phyloP scores from a whole-genome alignment of 208 protist genomes.

The Spongospora subterranea region DNA sequence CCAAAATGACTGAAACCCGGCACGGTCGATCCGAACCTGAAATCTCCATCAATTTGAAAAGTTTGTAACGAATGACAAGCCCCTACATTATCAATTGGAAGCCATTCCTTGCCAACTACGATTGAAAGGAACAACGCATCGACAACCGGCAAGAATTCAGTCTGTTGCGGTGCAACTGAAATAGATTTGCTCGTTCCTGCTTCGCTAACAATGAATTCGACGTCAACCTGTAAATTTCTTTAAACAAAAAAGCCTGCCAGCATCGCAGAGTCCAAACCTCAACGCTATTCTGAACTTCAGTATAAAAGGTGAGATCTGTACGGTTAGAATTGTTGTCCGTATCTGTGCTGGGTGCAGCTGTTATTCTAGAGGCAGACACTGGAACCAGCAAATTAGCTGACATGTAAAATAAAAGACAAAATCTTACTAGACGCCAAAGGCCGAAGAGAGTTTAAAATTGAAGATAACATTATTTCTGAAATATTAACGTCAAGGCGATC shows the following conservation, averaged over 20 bases:
- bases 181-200: neutral
- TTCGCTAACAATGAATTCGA: neutral
- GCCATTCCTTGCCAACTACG: neutral
- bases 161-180: neutral
- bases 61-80: neutral
- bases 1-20: neutral
- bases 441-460: neutral
- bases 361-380: neutral
- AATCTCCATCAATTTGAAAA: neutral
- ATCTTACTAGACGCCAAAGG: neutral
- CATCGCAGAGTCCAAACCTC: neutral
- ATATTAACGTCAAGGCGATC: constrained; percentile 34
- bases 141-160: too few relatives aligned
- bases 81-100: neutral
- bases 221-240: neutral
- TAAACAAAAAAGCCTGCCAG: neutral
- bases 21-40: neutral
- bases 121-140: too few relatives aligned
- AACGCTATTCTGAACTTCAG: neutral
- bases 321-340: neutral
- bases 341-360: neutral
- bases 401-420: neutral
- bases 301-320: neutral
- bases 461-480: neutral
- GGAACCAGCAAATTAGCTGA: neutral